These are phyloP conservation scores for Rhododendron henanense DNA, from an alignment of 148 eudicot genomes.

Conservation along the genomic window DNA sequence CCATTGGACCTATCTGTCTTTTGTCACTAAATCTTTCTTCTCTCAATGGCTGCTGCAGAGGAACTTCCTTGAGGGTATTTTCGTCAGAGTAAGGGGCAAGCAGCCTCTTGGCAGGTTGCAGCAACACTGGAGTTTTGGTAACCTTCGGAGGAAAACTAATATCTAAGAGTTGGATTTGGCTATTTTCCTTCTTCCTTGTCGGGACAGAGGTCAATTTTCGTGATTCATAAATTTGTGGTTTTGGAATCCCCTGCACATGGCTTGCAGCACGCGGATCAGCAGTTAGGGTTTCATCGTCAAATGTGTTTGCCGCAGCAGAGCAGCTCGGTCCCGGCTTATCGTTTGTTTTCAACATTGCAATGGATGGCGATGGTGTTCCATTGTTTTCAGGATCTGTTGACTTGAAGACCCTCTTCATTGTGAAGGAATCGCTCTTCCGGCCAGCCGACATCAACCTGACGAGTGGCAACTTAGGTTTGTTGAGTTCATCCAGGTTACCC, in stretches of 20 bases:
- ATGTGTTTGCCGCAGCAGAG: conserved; percentile 28
- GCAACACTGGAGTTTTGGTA: conserved; percentile 27
- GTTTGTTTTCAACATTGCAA: conserved; percentile 35
- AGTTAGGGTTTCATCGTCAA: conserved; percentile 31
- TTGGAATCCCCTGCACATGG: conserved; percentile 73
- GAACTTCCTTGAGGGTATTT: conserved; percentile 34
- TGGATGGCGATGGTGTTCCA: conserved; percentile 52
- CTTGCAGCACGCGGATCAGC: conserved; percentile 26
- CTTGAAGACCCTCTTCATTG: conserved; percentile 75
- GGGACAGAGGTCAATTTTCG: conserved; percentile 59
- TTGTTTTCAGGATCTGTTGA: conserved; percentile 49
- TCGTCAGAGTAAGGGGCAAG: conserved; percentile 33
- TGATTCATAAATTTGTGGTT: conserved; percentile 80
- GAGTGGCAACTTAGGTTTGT: conserved; percentile 82
- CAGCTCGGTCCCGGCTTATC: conserved; percentile 38
- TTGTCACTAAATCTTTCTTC: conserved; percentile 20
- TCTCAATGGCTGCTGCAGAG: conserved; percentile 16
- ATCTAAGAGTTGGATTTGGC: conserved; percentile 61
- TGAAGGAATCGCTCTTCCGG: conserved; percentile 76
- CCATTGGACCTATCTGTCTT: conserved; percentile 21
- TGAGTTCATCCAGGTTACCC: conserved; percentile 87
- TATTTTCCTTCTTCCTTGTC: conserved; percentile 35
- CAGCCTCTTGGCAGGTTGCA: conserved; percentile 21
- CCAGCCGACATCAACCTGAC: conserved; percentile 71
- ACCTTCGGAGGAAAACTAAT: conserved; percentile 79